Conservation (phyloP, 1,139 yeast species). For the Pichia sp. region DNA sequence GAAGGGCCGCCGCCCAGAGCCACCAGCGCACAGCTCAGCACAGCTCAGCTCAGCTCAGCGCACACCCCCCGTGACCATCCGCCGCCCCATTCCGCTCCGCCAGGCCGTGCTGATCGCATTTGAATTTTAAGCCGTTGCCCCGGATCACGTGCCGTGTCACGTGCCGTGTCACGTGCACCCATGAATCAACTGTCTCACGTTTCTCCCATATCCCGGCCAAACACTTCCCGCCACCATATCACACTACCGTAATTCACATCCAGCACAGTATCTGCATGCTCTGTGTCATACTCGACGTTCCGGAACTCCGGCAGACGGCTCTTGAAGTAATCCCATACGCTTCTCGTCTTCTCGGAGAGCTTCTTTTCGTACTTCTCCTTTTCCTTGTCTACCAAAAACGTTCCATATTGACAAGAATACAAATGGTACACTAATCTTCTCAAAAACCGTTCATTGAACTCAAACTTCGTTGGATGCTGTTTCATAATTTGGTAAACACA, state of each 20-base stretch:
- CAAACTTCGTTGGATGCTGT: slow-evolving; percentile 70
- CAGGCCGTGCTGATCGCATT: no score
- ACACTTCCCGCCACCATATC: slow-evolving; percentile 37
- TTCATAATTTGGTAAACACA: slow-evolving; percentile 73
- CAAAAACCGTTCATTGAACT: slow-evolving; percentile 82
- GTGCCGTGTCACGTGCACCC: no score
- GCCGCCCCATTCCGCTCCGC: no score
- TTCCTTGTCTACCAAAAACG: slow-evolving; percentile 75
- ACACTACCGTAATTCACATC: slow-evolving; percentile 29
- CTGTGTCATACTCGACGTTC: slow-evolving; percentile 40
- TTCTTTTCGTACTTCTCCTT: slow-evolving; percentile 45
- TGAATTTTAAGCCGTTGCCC: no score
- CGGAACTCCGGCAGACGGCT: slow-evolving; percentile 69
- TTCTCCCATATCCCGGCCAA: slow-evolving; percentile 46
- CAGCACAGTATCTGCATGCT: slow-evolving; percentile 8
- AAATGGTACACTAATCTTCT: slow-evolving; percentile 79
- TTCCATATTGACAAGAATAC: slow-evolving; percentile 92
- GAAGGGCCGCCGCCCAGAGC: no score
- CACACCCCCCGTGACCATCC: no score
- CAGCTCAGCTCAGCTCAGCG: no score
- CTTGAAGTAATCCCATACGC: slow-evolving; percentile 91
- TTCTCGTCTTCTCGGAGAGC: slow-evolving; percentile 48
- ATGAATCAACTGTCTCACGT: no score
- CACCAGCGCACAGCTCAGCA: no score
- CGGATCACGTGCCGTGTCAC: no score